These are phyloP conservation scores for Solanum pimpinellifolium DNA, from an alignment of 257 asterid species.

Conservation along the genomic window DNA sequence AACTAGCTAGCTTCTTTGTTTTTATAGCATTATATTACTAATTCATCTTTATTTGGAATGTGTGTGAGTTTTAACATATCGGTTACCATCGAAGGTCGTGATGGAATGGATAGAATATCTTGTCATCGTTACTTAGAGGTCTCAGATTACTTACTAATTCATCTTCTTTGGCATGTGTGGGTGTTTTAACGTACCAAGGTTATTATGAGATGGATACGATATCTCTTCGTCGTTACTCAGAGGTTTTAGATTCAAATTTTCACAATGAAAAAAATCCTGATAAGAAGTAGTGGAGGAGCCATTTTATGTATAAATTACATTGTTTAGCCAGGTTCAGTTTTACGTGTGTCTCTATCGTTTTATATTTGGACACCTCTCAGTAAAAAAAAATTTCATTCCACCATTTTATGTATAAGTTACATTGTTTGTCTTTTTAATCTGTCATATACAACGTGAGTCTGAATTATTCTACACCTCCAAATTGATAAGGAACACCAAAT, in stretches of 20 bases:
- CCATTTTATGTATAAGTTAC: no score
- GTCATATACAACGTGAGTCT: no score
- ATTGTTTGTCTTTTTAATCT: neutral
- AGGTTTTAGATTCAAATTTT: no score
- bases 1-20: neutral
- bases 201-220: neutral
- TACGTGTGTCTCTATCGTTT: no score
- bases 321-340: no score
- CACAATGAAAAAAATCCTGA: no score
- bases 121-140: neutral
- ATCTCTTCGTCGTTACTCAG: neutral
- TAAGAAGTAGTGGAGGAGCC: neutral
- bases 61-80: neutral
- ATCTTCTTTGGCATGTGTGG: neutral
- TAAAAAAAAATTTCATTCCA: no score
- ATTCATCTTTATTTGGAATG: neutral
- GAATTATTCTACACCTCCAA: no score
- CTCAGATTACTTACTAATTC: no score
- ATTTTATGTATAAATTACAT: no score
- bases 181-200: neutral
- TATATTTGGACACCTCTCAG: neutral
- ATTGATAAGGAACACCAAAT: no score
- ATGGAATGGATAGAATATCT: neutral
- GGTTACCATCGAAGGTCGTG: neutral
- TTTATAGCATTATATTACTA: neutral